Base-by-base conservation (phyloP, 768 basidiomycete genomes). In the Tulasnella sp. region DNA sequence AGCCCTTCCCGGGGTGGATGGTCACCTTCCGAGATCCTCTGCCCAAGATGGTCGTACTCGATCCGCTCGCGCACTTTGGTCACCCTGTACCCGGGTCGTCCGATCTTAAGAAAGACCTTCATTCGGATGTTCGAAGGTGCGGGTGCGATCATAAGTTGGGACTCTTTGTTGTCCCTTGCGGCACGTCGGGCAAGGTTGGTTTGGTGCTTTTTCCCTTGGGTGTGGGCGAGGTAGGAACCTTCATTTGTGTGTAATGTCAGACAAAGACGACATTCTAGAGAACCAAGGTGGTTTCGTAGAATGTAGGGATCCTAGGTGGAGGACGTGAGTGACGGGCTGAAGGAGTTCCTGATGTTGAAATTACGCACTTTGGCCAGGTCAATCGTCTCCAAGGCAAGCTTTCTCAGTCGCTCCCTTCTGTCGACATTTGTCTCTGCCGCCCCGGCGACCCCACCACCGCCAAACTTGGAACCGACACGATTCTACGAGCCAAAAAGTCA, bases 151-250 rank as follows among this genome's bases (percentile, higher is more conserved):
- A 88, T 91, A 62, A 94, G 71, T 67, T 87, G 83, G 0, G 85
- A 82, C 66, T 97, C 96, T 67, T 97, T 96, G 45, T 89, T 86
- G 75, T 98, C 96, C 62, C 84, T 82, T n/a, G 94, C 94, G 0
- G 96, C 96, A 63, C 96, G 84, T 37, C 96, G 81, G 12, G 96
- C 96, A 50, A 99, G 81, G 68, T 98, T 98, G 3, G 93, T 98
- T 69, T 98, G 96, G 68, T 98, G 96, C 68, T 98, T 99, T 74
- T 98, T 99, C 19, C 96, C 96, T 73, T 98, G 96, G 0, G 96
- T 99, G 65, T 99, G 96, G 0, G 96, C 96, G 46, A 99, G 84
- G 69, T 98, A 97, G 12, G 93, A 96, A 17, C 96, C 96, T 71
- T 99, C 96, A 65, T 98, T 98, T n/a, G 94, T 97, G 72, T 99